These are phyloP conservation scores for Chlorella sp. DNA, from an alignment of 139 green algal genomes.

Conservation along the genomic window DNA sequence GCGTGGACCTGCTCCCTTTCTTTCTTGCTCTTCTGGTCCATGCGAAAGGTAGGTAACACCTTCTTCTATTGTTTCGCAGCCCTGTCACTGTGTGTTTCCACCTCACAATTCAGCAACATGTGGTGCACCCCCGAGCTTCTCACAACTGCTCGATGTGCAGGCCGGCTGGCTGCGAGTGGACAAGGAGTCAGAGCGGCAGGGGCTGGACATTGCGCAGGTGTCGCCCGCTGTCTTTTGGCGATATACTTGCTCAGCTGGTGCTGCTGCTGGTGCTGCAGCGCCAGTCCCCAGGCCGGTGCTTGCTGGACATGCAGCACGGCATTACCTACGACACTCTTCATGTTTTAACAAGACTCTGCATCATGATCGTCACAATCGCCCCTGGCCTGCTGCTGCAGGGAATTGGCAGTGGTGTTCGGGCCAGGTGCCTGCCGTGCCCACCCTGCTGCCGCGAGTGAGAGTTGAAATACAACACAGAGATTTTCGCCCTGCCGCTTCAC, in stretches of 20 bases:
- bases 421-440: not conserved
- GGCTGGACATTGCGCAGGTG: constrained; percentile 34
- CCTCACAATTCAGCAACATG: too few species aligned
- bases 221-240: not conserved
- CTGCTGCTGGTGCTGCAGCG: too few species aligned
- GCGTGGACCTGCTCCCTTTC: constrained; percentile 23
- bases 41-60: not conserved
- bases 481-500: too few species aligned
- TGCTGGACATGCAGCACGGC: too few species aligned
- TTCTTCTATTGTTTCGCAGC: not conserved
- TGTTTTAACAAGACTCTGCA: too few species aligned
- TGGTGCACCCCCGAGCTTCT: too few species aligned
- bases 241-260: too few species aligned
- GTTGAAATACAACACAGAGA: too few species aligned
- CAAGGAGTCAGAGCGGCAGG: constrained; percentile 16
- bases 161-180: constrained; percentile 26
- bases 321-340: too few species aligned
- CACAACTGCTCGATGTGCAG: not conserved
- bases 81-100: too few species aligned
- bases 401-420: not conserved
- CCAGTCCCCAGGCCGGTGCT: not conserved
- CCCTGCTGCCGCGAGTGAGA: constrained; percentile 7
- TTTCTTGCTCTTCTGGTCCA: not conserved
- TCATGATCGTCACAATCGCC: not conserved
- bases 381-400: not conserved